phyloP scores from a whole-genome alignment of 2,329 filamentous ascomycete genomes.

The Zarea fungicola region DNA sequence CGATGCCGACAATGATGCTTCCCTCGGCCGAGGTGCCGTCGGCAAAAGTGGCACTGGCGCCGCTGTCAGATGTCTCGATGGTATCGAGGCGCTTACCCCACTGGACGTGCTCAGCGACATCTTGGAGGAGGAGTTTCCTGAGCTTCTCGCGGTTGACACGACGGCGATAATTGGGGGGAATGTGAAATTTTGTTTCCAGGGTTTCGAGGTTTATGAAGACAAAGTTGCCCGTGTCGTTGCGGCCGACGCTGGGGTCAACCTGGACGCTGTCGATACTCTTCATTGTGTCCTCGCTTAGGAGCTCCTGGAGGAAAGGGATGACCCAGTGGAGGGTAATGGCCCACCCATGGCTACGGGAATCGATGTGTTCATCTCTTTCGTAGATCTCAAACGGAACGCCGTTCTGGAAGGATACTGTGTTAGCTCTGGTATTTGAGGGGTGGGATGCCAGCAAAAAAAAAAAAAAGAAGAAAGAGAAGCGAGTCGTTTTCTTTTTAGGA shows the following conservation, averaged over 20 bases:
- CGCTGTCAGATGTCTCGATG: conserved; percentile 20
- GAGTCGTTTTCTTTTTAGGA: no score
- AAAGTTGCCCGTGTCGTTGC: conserved; percentile 33
- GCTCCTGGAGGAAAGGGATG: conserved; percentile 28
- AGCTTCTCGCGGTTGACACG: conserved; percentile 33
- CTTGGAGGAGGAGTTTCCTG: conserved; percentile 25
- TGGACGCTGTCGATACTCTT: conserved; percentile 22
- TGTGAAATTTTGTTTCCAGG: conserved; percentile 32
- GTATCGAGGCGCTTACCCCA: conserved; percentile 28
- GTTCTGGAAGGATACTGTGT: no score
- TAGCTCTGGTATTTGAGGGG: no score
- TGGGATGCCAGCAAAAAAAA: not conserved
- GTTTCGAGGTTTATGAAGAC: conserved; percentile 36
- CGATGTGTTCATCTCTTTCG: conserved; percentile 25
- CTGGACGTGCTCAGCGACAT: conserved; percentile 24
- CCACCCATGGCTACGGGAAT: conserved; percentile 44
- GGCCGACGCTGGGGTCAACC: conserved; percentile 32
- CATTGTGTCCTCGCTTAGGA: conserved; percentile 21
- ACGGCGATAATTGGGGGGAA: conserved; percentile 31
- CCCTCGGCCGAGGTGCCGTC: conserved; percentile 30
- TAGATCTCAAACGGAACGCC: conserved; percentile 27
- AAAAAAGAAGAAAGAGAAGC: no score
- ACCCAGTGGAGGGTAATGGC: conserved; percentile 57
- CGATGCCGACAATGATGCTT: conserved; percentile 33
- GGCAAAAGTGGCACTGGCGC: conserved; percentile 23